A percentile compares a stretch with the other conserved stretches of the same genome.
Conservation (phyloP, 345 rosid species). For the Lepidium aucheri region DNA sequence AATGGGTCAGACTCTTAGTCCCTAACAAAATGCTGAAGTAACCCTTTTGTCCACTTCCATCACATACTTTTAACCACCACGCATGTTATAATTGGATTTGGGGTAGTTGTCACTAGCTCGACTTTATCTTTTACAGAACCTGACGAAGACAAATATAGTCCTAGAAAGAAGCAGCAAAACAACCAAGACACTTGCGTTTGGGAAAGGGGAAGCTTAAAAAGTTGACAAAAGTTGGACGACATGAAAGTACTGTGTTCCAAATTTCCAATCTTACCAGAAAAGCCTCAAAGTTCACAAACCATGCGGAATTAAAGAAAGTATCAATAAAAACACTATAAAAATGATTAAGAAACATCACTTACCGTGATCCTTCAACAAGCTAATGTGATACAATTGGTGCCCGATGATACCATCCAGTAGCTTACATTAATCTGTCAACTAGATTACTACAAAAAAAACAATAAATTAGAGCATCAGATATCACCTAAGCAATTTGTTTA, state of each 20-base stretch:
- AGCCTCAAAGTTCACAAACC: neutral
- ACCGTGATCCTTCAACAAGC: neutral
- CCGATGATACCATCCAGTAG: constrained; percentile 2
- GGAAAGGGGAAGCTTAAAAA: neutral
- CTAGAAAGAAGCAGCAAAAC: neutral
- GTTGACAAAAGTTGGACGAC: neutral
- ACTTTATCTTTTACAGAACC: no score
- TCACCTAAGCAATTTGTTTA: neutral
- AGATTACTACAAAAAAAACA: neutral
- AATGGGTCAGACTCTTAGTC: neutral
- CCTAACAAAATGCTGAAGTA: neutral
- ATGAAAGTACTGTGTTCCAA: neutral
- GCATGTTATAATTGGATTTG: neutral
- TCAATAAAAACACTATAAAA: neutral
- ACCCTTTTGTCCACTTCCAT: neutral
- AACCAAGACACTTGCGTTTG: neutral
- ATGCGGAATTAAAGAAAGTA: neutral
- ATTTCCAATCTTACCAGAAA: neutral
- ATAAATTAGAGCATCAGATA: neutral
- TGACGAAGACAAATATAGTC: neutral
- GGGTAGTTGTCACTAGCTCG: neutral
- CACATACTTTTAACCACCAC: neutral
- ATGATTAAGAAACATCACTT: constrained; percentile 7
- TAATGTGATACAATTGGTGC: neutral
- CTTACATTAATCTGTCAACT: neutral